phyloP scores from a whole-genome alignment of 352 stramenopile species.

The Phytophthora ohioensis region DNA sequence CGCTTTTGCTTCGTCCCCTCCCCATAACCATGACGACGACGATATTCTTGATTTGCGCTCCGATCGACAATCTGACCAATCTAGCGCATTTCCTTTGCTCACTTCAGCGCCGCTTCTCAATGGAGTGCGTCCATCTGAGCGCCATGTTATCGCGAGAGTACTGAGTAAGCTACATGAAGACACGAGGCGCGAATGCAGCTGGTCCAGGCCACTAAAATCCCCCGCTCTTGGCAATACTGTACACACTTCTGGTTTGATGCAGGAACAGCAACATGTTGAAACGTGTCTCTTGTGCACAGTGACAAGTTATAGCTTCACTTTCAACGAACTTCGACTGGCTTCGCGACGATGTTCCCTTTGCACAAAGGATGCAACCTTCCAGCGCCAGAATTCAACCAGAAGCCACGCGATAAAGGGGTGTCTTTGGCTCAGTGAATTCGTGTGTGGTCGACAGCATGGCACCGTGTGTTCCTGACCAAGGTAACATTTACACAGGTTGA shows the following conservation, averaged over 20 bases:
- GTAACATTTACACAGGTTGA: not conserved
- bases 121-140: conserved; percentile 1
- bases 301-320: not conserved
- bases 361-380: not conserved
- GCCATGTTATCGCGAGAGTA: not conserved
- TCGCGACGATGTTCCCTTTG: not conserved
- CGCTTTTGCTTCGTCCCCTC: conserved; percentile 2
- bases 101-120: not conserved
- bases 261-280: conserved; percentile 5
- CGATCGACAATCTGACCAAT: conserved; percentile 4
- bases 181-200: not conserved
- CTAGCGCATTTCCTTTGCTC: not conserved
- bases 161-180: not conserved
- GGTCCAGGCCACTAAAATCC: no score
- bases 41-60: not conserved
- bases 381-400: conserved; percentile 12
- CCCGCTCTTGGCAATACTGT: no score
- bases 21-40: conserved; percentile 4
- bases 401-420: not conserved
- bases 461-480: conserved; percentile 1
- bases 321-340: not conserved
- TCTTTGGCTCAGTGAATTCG: not conserved
- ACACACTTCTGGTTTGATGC: not conserved
- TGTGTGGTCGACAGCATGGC: not conserved
- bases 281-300: not conserved